These are phyloP conservation scores for Paracoccidioides lutzii DNA, from an alignment of 2,329 filamentous ascomycete species.

Conservation along the genomic window DNA sequence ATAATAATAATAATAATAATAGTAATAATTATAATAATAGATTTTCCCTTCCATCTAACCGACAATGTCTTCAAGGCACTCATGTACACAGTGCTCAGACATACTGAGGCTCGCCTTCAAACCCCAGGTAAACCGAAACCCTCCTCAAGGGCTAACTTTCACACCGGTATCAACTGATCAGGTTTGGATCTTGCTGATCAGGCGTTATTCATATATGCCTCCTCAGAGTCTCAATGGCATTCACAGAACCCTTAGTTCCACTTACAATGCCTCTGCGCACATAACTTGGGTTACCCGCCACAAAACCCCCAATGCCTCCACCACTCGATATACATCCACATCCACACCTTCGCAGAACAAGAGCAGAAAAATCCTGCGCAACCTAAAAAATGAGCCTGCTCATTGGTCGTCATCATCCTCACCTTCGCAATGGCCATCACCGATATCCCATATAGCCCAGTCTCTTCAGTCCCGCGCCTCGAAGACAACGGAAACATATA, in stretches of 20 bases:
- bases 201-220: background rate
- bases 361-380: slow-evolving; percentile 2
- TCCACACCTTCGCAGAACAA: background rate
- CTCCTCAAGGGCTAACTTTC: background rate
- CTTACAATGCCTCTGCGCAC: background rate
- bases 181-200: background rate
- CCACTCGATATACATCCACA: background rate
- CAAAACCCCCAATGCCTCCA: background rate
- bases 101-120: background rate
- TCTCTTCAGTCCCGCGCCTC: slow-evolving; percentile 24
- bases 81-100: background rate
- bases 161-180: too few relatives aligned
- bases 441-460: slow-evolving; percentile 19
- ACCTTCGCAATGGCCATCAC: slow-evolving; percentile 5
- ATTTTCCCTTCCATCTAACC: background rate
- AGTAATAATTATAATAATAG: slow-evolving; percentile 16
- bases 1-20: slow-evolving; percentile 12
- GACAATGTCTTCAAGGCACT: background rate
- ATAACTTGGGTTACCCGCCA: background rate
- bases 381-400: background rate
- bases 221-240: background rate
- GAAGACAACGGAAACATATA: slow-evolving; percentile 51
- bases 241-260: background rate
- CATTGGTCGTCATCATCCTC: slow-evolving; percentile 2
- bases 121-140: slow-evolving; percentile 1